Evolutionary conservation across 1,284 basidiomycete genomes (phyloP).

Genomic region (Papiliotrema fonsecae): DNA sequence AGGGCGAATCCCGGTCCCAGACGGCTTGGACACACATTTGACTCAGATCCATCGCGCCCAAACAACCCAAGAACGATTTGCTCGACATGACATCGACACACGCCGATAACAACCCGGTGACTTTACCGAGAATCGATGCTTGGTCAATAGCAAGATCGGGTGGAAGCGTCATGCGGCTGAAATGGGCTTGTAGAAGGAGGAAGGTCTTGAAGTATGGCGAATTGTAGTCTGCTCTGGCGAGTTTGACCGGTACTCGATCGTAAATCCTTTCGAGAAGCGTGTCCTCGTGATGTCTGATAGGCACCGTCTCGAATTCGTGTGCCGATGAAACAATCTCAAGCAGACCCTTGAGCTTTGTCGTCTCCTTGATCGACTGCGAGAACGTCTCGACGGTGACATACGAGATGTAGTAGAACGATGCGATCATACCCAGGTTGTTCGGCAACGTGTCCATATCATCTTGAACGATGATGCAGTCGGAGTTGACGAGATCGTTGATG

Average conservation of each 20-base stretch:
- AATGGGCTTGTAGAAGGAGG: slow-evolving; percentile 93
- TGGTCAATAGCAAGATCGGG: slow-evolving; percentile 93
- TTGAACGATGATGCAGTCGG: slow-evolving; percentile 89
- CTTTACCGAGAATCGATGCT: slow-evolving; percentile 76
- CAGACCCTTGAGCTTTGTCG: slow-evolving; percentile 95
- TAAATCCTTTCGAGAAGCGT: slow-evolving; percentile 77
- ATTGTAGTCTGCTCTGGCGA: slow-evolving; percentile 79
- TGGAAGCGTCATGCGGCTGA: slow-evolving; percentile 83
- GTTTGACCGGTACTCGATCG: slow-evolving; percentile 95
- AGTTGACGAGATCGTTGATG: slow-evolving; percentile 81
- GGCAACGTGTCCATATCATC: slow-evolving; percentile 91
- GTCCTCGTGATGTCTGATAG: slow-evolving; percentile 90
- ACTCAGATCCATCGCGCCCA: slow-evolving; percentile 97
- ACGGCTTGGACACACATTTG: slow-evolving; percentile 99
- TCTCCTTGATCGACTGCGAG: slow-evolving; percentile 88
- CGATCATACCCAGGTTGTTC: slow-evolving; percentile 93
- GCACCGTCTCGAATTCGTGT: slow-evolving; percentile 90
- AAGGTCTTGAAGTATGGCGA: slow-evolving; percentile 98
- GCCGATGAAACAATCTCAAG: slow-evolving; percentile 95
- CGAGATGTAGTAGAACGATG: slow-evolving; percentile 61
- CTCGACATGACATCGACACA: slow-evolving; percentile 98
- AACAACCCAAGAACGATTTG: slow-evolving; percentile 87
- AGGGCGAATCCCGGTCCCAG: slow-evolving; percentile 91
- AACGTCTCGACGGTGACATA: slow-evolving; percentile 97
- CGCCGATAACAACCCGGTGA: slow-evolving; percentile 82